Conservation (phyloP, 306 rosid genomes). For the Quercus agrifolia region DNA sequence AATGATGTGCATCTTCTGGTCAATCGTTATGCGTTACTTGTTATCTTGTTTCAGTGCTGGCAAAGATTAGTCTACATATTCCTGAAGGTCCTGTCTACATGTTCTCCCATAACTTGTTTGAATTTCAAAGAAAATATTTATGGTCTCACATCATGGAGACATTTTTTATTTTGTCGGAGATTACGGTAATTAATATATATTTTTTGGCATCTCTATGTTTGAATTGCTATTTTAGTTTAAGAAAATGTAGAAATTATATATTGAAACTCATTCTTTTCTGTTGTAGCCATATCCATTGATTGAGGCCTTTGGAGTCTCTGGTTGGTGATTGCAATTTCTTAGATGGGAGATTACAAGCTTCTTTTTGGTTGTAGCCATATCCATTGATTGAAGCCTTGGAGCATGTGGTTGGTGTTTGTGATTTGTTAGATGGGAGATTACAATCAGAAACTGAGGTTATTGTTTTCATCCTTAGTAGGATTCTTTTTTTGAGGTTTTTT, state of each 20-base stretch:
- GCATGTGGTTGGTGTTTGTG: slow-evolving; percentile 65
- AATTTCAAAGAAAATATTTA: slow-evolving; percentile 7
- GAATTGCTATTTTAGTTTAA: slow-evolving; percentile 5
- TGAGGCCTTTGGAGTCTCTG: slow-evolving; percentile 71
- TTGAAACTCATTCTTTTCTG: slow-evolving; percentile 21
- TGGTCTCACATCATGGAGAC: slow-evolving; percentile 71
- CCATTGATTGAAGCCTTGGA: slow-evolving; percentile 76
- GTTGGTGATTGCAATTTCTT: slow-evolving; percentile 55
- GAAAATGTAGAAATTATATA: background rate
- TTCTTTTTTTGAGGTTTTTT: no score
- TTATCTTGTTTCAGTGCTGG: background rate
- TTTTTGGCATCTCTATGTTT: background rate
- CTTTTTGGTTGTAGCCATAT: slow-evolving; percentile 72
- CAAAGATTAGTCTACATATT: background rate
- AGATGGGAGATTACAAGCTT: slow-evolving; percentile 66
- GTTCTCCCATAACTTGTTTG: background rate
- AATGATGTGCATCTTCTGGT: background rate
- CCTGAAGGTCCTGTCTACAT: background rate
- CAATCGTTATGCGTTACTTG: background rate
- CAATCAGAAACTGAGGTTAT: slow-evolving; percentile 67
- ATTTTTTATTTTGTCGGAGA: slow-evolving; percentile 57
- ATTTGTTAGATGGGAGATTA: slow-evolving; percentile 58
- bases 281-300: slow-evolving; percentile 88
- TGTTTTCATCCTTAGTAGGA: slow-evolving; percentile 1
- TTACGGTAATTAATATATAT: slow-evolving; percentile 40